A percentile compares a stretch with the other conserved stretches of the same genome.
phyloP scores from a whole-genome alignment of 805 yeast genomes.

The Brettanomyces bruxellensis region DNA sequence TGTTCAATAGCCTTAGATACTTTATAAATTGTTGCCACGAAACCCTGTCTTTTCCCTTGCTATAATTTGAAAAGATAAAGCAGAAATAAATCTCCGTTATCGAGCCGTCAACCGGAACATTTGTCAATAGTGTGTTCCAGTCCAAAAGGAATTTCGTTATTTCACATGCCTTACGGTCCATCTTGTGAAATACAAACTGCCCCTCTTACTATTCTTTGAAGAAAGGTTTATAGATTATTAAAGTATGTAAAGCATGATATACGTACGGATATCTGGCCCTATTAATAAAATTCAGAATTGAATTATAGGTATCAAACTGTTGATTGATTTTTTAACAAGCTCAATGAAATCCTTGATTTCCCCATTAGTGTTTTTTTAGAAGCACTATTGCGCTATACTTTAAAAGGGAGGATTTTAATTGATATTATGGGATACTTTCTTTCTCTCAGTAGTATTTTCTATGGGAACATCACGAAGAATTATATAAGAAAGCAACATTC shows the following conservation, averaged over 20 bases:
- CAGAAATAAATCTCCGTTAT: slow-evolving; percentile 24
- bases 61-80: slow-evolving; percentile 21
- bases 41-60: slow-evolving; percentile 24
- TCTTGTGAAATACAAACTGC: background rate
- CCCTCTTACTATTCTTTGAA: too few species aligned
- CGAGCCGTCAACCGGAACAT: slow-evolving; percentile 23
- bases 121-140: slow-evolving; percentile 22
- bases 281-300: background rate
- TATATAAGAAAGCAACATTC: too few species aligned
- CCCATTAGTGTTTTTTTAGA: too few species aligned
- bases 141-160: slow-evolving; percentile 22
- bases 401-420: too few species aligned
- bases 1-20: slow-evolving; percentile 16
- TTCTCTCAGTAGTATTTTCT: too few species aligned
- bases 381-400: too few species aligned
- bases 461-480: too few species aligned
- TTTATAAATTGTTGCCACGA: slow-evolving; percentile 26
- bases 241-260: too few species aligned
- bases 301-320: background rate
- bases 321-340: background rate
- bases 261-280: background rate
- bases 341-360: background rate
- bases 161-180: slow-evolving; percentile 24
- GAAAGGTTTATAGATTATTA: too few species aligned
- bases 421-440: too few species aligned